phyloP scores from a whole-genome alignment of 805 yeast genomes.

The Kodamaea leandrae region DNA sequence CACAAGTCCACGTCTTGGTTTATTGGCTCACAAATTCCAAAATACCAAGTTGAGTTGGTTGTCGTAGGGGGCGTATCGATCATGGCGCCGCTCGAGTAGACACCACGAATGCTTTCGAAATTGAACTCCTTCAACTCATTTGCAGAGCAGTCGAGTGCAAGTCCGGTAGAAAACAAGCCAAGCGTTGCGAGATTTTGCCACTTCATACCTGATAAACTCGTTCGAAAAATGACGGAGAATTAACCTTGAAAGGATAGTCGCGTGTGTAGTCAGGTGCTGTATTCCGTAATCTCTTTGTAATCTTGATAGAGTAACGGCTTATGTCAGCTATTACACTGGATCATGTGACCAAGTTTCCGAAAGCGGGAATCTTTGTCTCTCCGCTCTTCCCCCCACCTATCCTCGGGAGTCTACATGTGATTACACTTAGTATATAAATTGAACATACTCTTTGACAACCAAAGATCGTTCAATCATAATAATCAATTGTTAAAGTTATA shows the following conservation, averaged over 20 bases:
- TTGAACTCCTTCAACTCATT: slow-evolving; percentile 39
- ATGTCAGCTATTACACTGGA: no score
- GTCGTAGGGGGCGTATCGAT: slow-evolving; percentile 77
- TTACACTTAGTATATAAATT: neutral
- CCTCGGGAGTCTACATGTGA: neutral
- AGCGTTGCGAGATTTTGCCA: slow-evolving; percentile 2
- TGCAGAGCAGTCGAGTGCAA: slow-evolving; percentile 34
- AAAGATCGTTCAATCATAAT: no score
- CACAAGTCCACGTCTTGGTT: slow-evolving; percentile 47
- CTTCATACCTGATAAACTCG: neutral
- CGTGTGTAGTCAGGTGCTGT: neutral
- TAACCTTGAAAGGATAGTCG: neutral
- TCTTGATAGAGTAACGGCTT: neutral
- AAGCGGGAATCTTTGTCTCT: neutral
- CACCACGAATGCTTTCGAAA: slow-evolving; percentile 48
- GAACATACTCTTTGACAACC: no score
- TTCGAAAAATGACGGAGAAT: neutral
- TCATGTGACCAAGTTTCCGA: neutral
- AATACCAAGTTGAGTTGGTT: slow-evolving; percentile 60
- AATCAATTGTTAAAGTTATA: neutral
- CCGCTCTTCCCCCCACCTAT: neutral
- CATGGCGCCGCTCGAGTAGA: slow-evolving; percentile 35
- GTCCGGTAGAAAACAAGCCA: slow-evolving; percentile 9
- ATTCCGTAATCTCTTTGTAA: neutral
- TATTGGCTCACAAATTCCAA: slow-evolving; percentile 67